Evolutionary conservation across 495 filamentous ascomycete species (phyloP).

Genomic region (Clohesyomyces aquaticus): DNA sequence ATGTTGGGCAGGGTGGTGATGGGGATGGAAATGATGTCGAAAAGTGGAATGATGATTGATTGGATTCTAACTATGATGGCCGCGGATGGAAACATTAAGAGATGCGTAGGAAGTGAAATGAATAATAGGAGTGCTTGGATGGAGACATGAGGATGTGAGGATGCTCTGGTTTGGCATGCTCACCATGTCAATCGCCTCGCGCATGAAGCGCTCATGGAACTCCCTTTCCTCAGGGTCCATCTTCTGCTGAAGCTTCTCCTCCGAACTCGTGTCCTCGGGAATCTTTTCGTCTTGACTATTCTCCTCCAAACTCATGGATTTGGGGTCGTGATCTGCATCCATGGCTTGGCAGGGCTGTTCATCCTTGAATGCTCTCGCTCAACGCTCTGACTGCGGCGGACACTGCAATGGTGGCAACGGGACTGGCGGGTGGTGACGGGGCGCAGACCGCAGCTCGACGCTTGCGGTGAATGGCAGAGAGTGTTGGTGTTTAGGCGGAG

Average conservation of each 20-base stretch:
- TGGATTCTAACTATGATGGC: neutral
- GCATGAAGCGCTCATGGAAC: conserved; percentile 52
- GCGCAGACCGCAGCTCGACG: neutral
- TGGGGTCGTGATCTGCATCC: neutral
- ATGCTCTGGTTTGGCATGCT: neutral
- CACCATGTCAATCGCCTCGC: conserved; percentile 51
- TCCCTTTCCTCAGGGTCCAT: conserved; percentile 33
- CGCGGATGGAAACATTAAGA: too few relatives aligned
- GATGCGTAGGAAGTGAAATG: too few relatives aligned
- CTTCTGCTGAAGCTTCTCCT: conserved; percentile 2
- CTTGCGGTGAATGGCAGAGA: neutral
- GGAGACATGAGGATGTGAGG: neutral
- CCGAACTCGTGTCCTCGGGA: too few relatives aligned
- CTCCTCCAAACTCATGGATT: too few relatives aligned
- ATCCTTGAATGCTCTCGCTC: neutral
- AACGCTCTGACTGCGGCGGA: too few relatives aligned
- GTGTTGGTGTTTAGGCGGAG: too few relatives aligned
- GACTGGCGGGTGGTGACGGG: neutral
- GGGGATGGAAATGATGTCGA: too few relatives aligned
- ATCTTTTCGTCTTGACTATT: too few relatives aligned
- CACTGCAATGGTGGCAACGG: too few relatives aligned
- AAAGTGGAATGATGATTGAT: too few relatives aligned
- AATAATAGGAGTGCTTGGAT: too few relatives aligned
- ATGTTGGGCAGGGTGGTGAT: neutral
- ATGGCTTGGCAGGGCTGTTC: conserved; percentile 17